Evolutionary conservation across 2,329 filamentous ascomycete species (phyloP), one percentile per base, ranked within the genome.

Genomic region (Ramularia endophylla): DNA sequence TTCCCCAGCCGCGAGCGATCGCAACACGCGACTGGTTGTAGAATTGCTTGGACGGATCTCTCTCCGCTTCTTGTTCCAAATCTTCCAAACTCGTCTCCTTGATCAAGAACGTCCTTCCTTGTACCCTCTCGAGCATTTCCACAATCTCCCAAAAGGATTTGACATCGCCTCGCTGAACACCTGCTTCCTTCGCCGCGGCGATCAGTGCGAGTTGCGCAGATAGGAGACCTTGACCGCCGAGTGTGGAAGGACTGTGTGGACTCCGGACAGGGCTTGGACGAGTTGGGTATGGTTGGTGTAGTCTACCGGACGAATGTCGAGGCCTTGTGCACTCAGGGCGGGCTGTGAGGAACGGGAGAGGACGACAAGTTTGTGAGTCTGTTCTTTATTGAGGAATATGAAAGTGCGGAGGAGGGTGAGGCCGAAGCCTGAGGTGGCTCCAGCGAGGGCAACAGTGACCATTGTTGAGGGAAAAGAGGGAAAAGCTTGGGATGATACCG

Each of bases 121-220:
- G 50, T 5, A 58, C 55, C 35, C 40, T 47, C 46, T 61, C 55
- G n/a, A 52, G 31, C 12, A 58, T 47, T 12, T 8, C 35, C 1
- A 59, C 44, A 17, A 59, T 28, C 27, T 59, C 57, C 8, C 40
- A 44, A 37, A 51, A 59, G 13, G 44, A 49, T 40, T 46, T 50
- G 15, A 55, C 43, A 44, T 57, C 54, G 8, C 58, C 46, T 5
- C 77, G 69, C 50, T 73, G 72, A 6, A 83, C 78, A 0, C 77
- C 75, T 0, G 77, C 76, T 5, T 72, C 71, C 27, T 75, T 63
- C 15, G 77, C 72, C 0, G 77, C 80, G 17, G 78, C 70, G 36
- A 82, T 65, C 29, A 81, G 61, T 7, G 61, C 62, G 27, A 65
- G 62, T 52, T 79, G 76, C 1, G 68, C 58, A 2, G 51, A 32